Percentiles rank a stretch among this genome's conserved stretches.
Evolutionary conservation across 2,329 filamentous ascomycete genomes (phyloP).

Genomic region (Alternaria brassicicola): DNA sequence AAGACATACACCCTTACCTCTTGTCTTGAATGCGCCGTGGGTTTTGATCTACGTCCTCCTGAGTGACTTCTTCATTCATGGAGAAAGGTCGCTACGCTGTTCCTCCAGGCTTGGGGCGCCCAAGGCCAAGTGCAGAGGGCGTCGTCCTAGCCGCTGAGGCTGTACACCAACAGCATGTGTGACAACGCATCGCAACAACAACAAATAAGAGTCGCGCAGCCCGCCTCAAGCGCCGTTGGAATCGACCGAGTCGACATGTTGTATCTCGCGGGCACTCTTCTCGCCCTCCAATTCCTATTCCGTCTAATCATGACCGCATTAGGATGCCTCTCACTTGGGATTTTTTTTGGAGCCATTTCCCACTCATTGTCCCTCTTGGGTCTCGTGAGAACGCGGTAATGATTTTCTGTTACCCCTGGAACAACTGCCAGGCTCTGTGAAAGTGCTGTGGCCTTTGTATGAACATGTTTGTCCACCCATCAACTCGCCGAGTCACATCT

Average conservation of each 20-base stretch:
- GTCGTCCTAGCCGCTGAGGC: conserved; percentile 22
- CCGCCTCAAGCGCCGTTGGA: conserved; percentile 3
- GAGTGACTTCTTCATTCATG: neutral
- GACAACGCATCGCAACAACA: conserved; percentile 9
- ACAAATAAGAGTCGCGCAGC: neutral
- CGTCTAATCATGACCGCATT: neutral
- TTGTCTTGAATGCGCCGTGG: too few species aligned
- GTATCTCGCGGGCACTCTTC: neutral
- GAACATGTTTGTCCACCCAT: neutral
- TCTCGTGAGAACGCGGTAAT: neutral
- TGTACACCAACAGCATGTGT: conserved; percentile 12
- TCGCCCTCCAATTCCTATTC: neutral
- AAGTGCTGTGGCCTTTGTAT: neutral
- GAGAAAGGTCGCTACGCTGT: neutral
- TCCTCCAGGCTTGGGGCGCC: neutral
- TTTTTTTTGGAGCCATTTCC: neutral
- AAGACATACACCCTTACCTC: neutral
- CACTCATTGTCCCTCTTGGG: neutral
- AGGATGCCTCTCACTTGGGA: neutral
- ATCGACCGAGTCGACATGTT: neutral
- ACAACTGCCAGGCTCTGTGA: neutral
- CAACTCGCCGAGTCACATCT: neutral
- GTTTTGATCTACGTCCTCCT: neutral
- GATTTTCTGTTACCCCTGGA: neutral
- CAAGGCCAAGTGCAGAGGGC: conserved; percentile 2